Evolutionary conservation across 2,329 filamentous ascomycete species (phyloP).

Genomic region (Scleromitrula shiraiana): DNA sequence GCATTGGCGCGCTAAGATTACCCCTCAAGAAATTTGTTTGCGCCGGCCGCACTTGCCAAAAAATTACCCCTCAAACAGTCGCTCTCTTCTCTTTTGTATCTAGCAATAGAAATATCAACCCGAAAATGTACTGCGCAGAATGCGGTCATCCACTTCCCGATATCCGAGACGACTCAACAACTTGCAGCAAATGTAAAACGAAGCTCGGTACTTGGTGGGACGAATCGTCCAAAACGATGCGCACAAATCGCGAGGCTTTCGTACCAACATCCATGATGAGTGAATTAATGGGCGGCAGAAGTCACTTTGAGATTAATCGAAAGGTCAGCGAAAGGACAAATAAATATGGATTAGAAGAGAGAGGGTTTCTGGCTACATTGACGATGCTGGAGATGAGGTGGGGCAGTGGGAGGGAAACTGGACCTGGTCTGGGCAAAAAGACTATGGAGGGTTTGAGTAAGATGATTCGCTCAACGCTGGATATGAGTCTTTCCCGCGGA

Average conservation of each 20-base stretch:
- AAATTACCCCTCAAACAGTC: neutral
- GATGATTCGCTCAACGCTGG: conserved; percentile 52
- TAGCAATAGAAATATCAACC: neutral
- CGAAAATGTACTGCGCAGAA: conserved; percentile 25
- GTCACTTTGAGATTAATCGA: conserved; percentile 7
- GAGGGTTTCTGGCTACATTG: conserved; percentile 52
- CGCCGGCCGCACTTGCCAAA: no score
- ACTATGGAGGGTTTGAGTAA: conserved; percentile 47
- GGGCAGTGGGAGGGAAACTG: conserved; percentile 47
- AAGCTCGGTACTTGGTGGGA: conserved; percentile 28
- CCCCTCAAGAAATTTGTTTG: no score
- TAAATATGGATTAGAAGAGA: conserved; percentile 51
- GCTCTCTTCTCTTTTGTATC: neutral
- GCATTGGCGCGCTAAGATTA: no score
- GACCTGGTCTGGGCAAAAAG: conserved; percentile 45
- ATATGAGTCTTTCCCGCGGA: conserved; percentile 52
- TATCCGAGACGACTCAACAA: conserved; percentile 20
- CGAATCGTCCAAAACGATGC: conserved; percentile 24
- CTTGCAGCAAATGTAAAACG: conserved; percentile 28
- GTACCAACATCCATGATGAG: conserved; percentile 8
- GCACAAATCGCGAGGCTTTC: conserved; percentile 27
- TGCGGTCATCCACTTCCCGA: conserved; percentile 24
- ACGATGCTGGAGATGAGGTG: conserved; percentile 44
- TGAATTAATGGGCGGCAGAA: conserved; percentile 6
- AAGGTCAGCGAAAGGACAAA: conserved; percentile 22